Evolutionary conservation across 441 rosid species (phyloP).

Genomic region (Aleurites moluccanus): DNA sequence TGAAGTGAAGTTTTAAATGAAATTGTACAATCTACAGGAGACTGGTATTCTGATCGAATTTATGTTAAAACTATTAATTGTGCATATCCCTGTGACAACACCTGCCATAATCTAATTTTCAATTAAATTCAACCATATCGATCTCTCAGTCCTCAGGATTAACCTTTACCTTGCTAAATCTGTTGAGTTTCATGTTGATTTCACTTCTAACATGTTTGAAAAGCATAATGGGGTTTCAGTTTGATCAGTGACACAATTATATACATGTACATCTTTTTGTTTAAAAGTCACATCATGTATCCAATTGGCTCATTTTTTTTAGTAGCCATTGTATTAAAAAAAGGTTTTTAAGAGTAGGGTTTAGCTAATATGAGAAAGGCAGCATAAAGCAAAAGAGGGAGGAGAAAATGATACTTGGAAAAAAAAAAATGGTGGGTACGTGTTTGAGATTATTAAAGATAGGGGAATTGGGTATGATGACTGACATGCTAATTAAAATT

Average conservation of each 20-base stretch:
- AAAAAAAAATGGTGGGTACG: too few relatives aligned
- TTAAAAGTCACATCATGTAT: background rate
- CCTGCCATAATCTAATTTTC: conserved; percentile 78
- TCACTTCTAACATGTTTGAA: conserved; percentile 28
- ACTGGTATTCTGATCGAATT: conserved; percentile 85
- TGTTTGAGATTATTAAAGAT: too few relatives aligned
- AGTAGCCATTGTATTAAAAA: background rate
- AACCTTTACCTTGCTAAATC: conserved; percentile 28
- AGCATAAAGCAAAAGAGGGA: too few relatives aligned
- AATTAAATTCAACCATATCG: conserved; percentile 28
- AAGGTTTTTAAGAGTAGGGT: too few relatives aligned
- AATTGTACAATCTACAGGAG: conserved; percentile 87
- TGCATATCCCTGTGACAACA: conserved; percentile 81
- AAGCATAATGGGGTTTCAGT: conserved; percentile 20
- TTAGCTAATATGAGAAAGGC: too few relatives aligned
- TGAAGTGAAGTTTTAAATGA: too few relatives aligned
- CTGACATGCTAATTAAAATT: too few relatives aligned
- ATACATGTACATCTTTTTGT: background rate
- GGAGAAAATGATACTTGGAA: too few relatives aligned
- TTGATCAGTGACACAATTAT: conserved; percentile 21
- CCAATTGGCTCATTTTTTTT: background rate
- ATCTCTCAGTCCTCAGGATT: conserved; percentile 41
- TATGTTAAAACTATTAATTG: conserved; percentile 70
- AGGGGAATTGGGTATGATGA: too few relatives aligned
- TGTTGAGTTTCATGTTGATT: conserved; percentile 34